A percentile compares a stretch with the other conserved stretches of the same genome.
phyloP scores from a whole-genome alignment of 1,284 basidiomycete genomes.

The Agaricales sp. region DNA sequence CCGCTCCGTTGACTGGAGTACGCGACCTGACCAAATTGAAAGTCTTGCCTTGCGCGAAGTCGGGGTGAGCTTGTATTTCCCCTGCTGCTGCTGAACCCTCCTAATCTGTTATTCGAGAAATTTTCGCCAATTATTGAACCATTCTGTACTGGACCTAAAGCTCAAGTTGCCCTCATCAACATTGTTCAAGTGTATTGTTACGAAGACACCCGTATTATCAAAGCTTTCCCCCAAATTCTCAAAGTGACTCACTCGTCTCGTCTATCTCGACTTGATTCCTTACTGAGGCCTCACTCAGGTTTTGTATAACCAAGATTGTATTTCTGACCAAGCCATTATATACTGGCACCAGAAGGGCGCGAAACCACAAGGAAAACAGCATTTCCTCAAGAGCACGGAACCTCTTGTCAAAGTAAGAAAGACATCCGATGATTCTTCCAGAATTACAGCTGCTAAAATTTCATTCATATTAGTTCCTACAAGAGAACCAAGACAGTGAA shows the following conservation, averaged over 20 bases:
- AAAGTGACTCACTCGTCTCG: conserved; percentile 46
- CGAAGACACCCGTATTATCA: conserved; percentile 89
- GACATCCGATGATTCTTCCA: no score
- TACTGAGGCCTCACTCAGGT: conserved; percentile 36
- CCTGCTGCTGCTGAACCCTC: conserved; percentile 4
- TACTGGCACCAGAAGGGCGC: conserved; percentile 98
- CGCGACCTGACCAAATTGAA: conserved; percentile 85
- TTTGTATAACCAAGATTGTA: conserved; percentile 90
- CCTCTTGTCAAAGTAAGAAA: conserved; percentile 75
- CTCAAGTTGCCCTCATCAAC: conserved; percentile 88
- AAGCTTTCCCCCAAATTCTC: conserved; percentile 87
- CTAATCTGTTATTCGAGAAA: conserved; percentile 41
- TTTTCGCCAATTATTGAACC: conserved; percentile 79
- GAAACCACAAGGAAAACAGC: conserved; percentile 88
- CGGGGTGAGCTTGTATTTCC: conserved; percentile 36
- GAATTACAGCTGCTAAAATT: no score
- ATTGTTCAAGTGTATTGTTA: conserved; percentile 92
- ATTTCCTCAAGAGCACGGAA: conserved; percentile 87
- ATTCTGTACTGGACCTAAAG: conserved; percentile 81
- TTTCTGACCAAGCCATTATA: conserved; percentile 91
- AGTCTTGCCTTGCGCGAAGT: conserved; percentile 78
- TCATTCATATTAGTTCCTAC: conserved; percentile 48
- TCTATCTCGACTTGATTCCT: conserved; percentile 4
- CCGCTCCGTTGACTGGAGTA: conserved; percentile 77
- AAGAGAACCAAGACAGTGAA: conserved; percentile 69